Evolutionary conservation across 805 yeast species (phyloP).

Genomic region (Scheffersomyces lignosus): DNA sequence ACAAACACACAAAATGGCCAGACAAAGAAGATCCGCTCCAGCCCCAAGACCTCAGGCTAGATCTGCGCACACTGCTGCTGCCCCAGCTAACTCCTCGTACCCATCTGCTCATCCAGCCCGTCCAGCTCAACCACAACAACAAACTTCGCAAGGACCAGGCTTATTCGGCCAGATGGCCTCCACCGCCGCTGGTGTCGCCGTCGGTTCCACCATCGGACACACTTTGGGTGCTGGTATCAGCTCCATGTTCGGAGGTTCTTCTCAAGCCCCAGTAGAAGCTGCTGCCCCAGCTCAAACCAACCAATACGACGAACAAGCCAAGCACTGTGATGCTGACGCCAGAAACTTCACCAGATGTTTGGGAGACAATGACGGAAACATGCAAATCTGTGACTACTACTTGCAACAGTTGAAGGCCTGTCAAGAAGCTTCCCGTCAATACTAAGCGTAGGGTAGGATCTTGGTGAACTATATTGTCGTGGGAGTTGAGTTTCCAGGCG

Average conservation of each 20-base stretch:
- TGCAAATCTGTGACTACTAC: slow-evolving; percentile 96
- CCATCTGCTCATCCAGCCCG: slow-evolving; percentile 36
- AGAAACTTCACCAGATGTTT: slow-evolving; percentile 93
- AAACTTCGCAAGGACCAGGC: slow-evolving; percentile 68
- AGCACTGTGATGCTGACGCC: slow-evolving; percentile 88
- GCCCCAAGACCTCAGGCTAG: slow-evolving; percentile 56
- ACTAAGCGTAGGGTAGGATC: slow-evolving; percentile 39
- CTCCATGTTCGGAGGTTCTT: slow-evolving; percentile 80
- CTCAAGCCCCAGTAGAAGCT: slow-evolving; percentile 28
- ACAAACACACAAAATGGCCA: slow-evolving; percentile 45
- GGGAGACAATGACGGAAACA: slow-evolving; percentile 90
- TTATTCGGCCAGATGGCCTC: slow-evolving; percentile 96
- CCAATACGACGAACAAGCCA: slow-evolving; percentile 41
- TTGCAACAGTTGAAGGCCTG: slow-evolving; percentile 97
- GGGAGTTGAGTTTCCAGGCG: too few relatives aligned
- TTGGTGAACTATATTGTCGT: too few relatives aligned
- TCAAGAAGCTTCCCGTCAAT: slow-evolving; percentile 87
- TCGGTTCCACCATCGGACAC: slow-evolving; percentile 96
- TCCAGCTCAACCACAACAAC: slow-evolving; percentile 36
- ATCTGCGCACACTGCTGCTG: slow-evolving; percentile 77
- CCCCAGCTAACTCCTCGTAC: slow-evolving; percentile 33
- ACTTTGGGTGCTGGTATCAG: slow-evolving; percentile 94
- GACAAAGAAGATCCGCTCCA: slow-evolving; percentile 54
- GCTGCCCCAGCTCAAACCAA: slow-evolving; percentile 49
- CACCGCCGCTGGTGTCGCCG: slow-evolving; percentile 99